phyloP scores from a whole-genome alignment of 306 rosid genomes.

The Dryas alaskensis region DNA sequence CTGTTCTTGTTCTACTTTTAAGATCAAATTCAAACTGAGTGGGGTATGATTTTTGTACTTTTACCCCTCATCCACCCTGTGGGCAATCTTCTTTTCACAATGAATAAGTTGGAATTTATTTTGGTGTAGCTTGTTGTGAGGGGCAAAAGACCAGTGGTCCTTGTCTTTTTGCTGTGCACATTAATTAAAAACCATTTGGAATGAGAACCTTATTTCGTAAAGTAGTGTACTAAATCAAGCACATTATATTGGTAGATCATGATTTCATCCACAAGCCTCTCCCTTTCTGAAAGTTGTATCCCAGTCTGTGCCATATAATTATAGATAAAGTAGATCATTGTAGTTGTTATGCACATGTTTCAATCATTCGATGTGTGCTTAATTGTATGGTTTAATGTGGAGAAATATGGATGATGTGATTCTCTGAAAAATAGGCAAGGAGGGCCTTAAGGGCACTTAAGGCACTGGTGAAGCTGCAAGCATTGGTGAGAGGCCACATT shows the following conservation, averaged over 20 bases:
- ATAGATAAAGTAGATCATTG: neutral
- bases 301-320: constrained; percentile 13
- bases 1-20: neutral
- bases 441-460: constrained; percentile 91
- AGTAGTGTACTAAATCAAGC: too few species aligned
- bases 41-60: neutral
- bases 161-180: too few species aligned
- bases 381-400: neutral
- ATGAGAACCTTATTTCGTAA: too few species aligned
- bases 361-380: neutral
- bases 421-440: constrained; percentile 57
- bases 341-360: neutral
- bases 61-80: too few species aligned
- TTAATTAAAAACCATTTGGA: too few species aligned
- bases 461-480: constrained; percentile 88
- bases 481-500: constrained; percentile 88
- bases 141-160: too few species aligned
- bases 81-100: too few species aligned
- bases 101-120: too few species aligned
- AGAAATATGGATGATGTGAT: neutral
- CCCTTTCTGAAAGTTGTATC: constrained; percentile 24
- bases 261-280: constrained; percentile 40
- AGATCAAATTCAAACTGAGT: neutral
- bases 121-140: too few species aligned
- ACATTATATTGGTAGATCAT: constrained; percentile 18